A percentile compares a stretch with the other conserved stretches of the same genome.
Conservation (phyloP, 2,329 filamentous ascomycete species). For the Fusarium sp. region DNA sequence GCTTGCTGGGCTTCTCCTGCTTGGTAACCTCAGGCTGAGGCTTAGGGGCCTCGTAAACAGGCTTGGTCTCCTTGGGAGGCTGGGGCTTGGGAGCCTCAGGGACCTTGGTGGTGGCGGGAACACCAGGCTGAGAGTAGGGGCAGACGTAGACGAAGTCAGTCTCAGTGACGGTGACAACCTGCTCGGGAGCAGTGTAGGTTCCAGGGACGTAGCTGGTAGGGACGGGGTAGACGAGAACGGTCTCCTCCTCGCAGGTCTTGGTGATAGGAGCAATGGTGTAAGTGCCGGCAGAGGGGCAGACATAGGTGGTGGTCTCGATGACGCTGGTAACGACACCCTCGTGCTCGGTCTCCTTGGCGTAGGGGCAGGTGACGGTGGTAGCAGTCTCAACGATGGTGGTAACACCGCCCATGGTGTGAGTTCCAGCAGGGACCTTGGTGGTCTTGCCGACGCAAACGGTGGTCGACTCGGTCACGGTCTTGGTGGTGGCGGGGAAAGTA, state of each 20-base stretch:
- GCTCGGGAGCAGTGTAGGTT: conserved; percentile 77
- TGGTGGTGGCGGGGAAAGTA: conserved; percentile 78
- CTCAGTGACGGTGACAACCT: conserved; percentile 75
- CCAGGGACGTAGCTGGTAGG: conserved; percentile 74
- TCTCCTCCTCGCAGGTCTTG: conserved; percentile 66
- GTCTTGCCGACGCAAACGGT: conserved; percentile 73
- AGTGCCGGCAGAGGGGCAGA: conserved; percentile 78
- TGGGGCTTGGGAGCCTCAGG: conserved; percentile 34
- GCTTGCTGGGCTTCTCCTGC: conserved; percentile 23
- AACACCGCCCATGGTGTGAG: conserved; percentile 77
- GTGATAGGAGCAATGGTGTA: conserved; percentile 80
- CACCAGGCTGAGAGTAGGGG: conserved; percentile 67
- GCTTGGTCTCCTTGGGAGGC: conserved; percentile 37
- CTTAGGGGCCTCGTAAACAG: conserved; percentile 27
- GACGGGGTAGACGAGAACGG: conserved; percentile 71
- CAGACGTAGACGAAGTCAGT: conserved; percentile 77
- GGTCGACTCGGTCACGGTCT: conserved; percentile 73
- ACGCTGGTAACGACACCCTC: conserved; percentile 71
- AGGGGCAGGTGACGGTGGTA: conserved; percentile 77
- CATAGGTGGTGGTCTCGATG: conserved; percentile 76
- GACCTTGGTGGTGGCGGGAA: conserved; percentile 43
- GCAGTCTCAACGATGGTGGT: conserved; percentile 74
- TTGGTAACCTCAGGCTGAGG: conserved; percentile 38
- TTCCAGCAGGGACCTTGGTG: conserved; percentile 71
- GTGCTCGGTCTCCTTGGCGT: conserved; percentile 71